Conservation (phyloP, 208 protist genomes). For the Trypanosoma melophagium region DNA sequence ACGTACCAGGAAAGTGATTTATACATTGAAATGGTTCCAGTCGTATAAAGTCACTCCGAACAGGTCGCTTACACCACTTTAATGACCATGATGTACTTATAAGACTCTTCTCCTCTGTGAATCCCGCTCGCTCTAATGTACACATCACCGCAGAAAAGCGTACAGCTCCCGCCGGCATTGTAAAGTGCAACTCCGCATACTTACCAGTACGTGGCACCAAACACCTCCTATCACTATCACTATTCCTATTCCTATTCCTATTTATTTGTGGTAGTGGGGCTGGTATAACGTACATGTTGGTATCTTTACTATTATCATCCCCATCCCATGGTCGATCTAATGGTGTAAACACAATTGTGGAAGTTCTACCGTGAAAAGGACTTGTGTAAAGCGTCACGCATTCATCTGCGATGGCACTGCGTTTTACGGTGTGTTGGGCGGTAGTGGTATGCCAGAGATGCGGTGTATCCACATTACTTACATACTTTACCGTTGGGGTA, state of each 20-base stretch:
- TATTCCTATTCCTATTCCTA: not conserved
- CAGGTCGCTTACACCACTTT: slow-evolving; percentile 63
- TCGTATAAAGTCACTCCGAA: slow-evolving; percentile 53
- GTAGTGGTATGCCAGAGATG: slow-evolving; percentile 20
- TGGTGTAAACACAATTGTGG: slow-evolving; percentile 45
- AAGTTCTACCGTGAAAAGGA: slow-evolving; percentile 45
- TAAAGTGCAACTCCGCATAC: slow-evolving; percentile 43
- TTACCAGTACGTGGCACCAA: slow-evolving; percentile 12
- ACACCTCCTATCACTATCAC: not conserved
- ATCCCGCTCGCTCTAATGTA: slow-evolving; percentile 46
- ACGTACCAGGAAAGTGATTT: slow-evolving; percentile 91
- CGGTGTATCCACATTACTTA: not conserved
- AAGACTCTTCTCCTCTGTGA: slow-evolving; percentile 39
- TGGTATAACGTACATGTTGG: slow-evolving; percentile 15
- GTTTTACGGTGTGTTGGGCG: not conserved
- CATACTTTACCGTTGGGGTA: not conserved
- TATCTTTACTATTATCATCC: slow-evolving; percentile 6
- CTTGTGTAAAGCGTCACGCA: slow-evolving; percentile 39
- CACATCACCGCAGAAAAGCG: slow-evolving; percentile 64
- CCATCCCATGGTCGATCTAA: slow-evolving; percentile 46
- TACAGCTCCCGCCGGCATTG: slow-evolving; percentile 40
- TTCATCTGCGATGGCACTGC: slow-evolving; percentile 18
- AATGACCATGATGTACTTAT: slow-evolving; percentile 50
- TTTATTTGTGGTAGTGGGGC: slow-evolving; percentile 1
- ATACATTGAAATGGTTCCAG: slow-evolving; percentile 59